These are phyloP conservation scores for Ajuga chamaepitys DNA, from an alignment of 257 asterid genomes.

Conservation along the genomic window DNA sequence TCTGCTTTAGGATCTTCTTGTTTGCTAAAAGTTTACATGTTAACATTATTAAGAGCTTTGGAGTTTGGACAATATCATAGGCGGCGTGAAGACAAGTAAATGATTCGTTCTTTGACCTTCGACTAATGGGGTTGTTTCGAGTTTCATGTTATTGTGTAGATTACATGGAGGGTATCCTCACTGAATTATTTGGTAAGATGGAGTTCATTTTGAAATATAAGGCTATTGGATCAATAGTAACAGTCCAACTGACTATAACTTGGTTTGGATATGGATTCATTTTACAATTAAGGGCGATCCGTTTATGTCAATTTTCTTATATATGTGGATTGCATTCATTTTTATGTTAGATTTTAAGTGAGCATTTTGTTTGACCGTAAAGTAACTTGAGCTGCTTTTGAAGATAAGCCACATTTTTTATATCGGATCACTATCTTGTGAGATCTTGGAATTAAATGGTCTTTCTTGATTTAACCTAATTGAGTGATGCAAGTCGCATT, in stretches of 20 bases:
- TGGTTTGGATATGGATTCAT: background rate
- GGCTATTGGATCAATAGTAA: background rate
- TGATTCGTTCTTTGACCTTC: background rate
- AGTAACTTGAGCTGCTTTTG: background rate
- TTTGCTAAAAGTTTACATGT: no score
- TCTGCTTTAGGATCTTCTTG: background rate
- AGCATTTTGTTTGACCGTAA: background rate
- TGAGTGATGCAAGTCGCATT: no score
- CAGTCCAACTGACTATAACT: background rate
- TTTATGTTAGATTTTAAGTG: background rate
- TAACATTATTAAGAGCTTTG: background rate
- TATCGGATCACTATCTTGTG: background rate
- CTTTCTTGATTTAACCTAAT: background rate
- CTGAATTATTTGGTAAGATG: background rate
- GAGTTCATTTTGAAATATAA: background rate
- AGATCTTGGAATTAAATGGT: background rate
- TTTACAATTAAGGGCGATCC: background rate
- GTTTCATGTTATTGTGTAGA: background rate
- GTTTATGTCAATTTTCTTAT: background rate
- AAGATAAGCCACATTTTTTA: background rate
- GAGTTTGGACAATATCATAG: constrained; percentile 2
- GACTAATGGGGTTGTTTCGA: background rate
- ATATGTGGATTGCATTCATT: background rate
- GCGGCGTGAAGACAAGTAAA: background rate
- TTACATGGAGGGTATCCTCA: background rate